Evolutionary conservation across 495 filamentous ascomycete genomes (phyloP), one percentile per base, ranked within the genome.

Genomic region (Cenococcum geophilum): DNA sequence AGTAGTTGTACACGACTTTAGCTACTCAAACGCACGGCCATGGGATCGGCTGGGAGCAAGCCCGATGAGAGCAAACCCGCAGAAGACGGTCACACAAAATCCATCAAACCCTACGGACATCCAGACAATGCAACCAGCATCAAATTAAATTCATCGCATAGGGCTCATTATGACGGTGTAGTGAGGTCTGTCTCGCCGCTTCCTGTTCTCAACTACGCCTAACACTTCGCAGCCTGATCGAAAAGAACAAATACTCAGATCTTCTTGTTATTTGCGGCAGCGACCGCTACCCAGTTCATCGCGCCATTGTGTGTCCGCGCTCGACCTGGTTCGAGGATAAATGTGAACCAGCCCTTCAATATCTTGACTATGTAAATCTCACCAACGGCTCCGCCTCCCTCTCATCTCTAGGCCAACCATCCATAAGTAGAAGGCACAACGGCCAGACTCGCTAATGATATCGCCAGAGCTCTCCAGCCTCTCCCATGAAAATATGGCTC

Each of bases 221-320:
- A 56, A 56, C 54, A 11, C 5, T 25, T 18, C 16, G 1, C 37
- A 57, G 55, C 23, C 57, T 67, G 1, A 51, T 61, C n/a, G 45
- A 63, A 18, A 32, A 58, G 10, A 67, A 67, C 52, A 67, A 67
- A 50, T 67, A 64, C 23, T 52, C 65, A 5, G 60, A 67, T 51
- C 57, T 60, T 18, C 20, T 61, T 3, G 25, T 64, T 42, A 58
- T 64, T 23, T 64, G 56, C 55, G 65, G 57, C 14, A 32, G 34
- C 16, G 60, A 67, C 42, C 51, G 61, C 8, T 67, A 60, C 36
- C 65, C 61, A n/a, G 65, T 67, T 12, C 65, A 67, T 22, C 57
- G 65, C 36, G 60, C 65, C 6, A 58, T 67, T 43, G 60, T 67
- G 1, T 67, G 65, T 51, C 61, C 65, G 10, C 65, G 61, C 18